Evolutionary conservation across 2,329 filamentous ascomycete genomes (phyloP).

Genomic region (Aureobasidium sp.): DNA sequence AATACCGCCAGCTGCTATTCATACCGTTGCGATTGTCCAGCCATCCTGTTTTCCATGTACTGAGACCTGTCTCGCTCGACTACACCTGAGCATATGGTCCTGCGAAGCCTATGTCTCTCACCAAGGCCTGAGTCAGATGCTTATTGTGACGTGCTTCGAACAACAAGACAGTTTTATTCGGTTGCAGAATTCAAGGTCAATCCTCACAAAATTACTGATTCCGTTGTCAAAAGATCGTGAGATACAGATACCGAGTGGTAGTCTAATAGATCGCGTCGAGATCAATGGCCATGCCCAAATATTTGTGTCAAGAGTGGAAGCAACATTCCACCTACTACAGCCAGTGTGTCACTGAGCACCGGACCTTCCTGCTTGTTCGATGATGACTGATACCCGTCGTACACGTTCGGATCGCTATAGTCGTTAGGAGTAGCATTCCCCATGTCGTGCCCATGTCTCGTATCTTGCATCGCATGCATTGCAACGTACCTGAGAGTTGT

Average conservation of each 20-base stretch:
- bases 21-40: not conserved
- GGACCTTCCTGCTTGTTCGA: conserved; percentile 15
- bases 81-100: not conserved
- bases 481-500: conserved; percentile 68
- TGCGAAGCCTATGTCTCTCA: not conserved
- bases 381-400: conserved; percentile 16
- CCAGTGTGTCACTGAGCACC: conserved; percentile 48
- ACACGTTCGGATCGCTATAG: conserved; percentile 20
- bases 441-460: conserved; percentile 40
- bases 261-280: not conserved
- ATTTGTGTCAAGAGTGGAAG: conserved; percentile 65
- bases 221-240: not conserved
- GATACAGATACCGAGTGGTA: not conserved
- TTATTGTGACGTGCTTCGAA: not conserved
- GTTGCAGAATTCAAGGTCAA: not conserved
- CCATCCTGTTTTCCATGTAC: not conserved
- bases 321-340: conserved; percentile 69
- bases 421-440: conserved; percentile 38
- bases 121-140: not conserved
- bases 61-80: not conserved
- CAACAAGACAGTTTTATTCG: not conserved
- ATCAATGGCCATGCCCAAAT: conserved; percentile 62
- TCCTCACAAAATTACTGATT: not conserved
- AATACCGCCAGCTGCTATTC: not conserved
- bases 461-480: conserved; percentile 96